Conservation (phyloP, 805 yeast species). For the Pichia manshurica region DNA sequence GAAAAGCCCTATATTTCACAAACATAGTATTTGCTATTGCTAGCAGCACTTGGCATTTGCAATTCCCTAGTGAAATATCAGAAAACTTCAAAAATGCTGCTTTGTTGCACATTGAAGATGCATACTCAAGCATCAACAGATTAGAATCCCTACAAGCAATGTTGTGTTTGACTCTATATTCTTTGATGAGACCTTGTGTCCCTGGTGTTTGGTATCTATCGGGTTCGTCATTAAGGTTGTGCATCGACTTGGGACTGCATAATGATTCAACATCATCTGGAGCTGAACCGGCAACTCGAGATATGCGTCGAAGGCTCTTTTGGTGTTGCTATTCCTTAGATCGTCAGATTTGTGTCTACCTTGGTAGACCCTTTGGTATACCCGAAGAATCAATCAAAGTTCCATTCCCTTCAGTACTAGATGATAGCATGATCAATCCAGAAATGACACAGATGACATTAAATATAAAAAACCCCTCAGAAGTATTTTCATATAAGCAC, state of each 20-base stretch:
- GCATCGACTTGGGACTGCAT: slow-evolving; percentile 83
- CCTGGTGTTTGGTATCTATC: slow-evolving; percentile 93
- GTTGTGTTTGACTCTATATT: slow-evolving; percentile 59
- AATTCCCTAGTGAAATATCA: slow-evolving; percentile 58
- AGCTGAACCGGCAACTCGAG: slow-evolving; percentile 52
- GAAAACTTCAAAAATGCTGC: slow-evolving; percentile 70
- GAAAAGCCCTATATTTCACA: slow-evolving; percentile 59
- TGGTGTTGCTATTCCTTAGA: slow-evolving; percentile 90
- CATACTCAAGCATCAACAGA: slow-evolving; percentile 52
- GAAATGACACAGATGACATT: slow-evolving; percentile 4
- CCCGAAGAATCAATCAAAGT: slow-evolving; percentile 76
- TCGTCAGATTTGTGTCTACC: slow-evolving; percentile 77
- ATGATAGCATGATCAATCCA: slow-evolving; percentile 54
- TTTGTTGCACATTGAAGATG: slow-evolving; percentile 48
- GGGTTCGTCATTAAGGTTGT: slow-evolving; percentile 72
- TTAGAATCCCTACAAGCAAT: slow-evolving; percentile 71
- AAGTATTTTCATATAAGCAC: slow-evolving; percentile 51
- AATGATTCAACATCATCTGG: slow-evolving; percentile 43
- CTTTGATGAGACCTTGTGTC: slow-evolving; percentile 81
- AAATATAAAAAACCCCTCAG: slow-evolving; percentile 16
- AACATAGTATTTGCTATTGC: slow-evolving; percentile 78
- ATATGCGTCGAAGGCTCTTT: slow-evolving; percentile 68
- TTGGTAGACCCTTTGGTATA: slow-evolving; percentile 84
- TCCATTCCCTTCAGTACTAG: slow-evolving; percentile 65
- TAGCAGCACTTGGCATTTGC: slow-evolving; percentile 64